phyloP scores from a whole-genome alignment of 306 rosid species.

The Elaeagnus macrophylla region DNA sequence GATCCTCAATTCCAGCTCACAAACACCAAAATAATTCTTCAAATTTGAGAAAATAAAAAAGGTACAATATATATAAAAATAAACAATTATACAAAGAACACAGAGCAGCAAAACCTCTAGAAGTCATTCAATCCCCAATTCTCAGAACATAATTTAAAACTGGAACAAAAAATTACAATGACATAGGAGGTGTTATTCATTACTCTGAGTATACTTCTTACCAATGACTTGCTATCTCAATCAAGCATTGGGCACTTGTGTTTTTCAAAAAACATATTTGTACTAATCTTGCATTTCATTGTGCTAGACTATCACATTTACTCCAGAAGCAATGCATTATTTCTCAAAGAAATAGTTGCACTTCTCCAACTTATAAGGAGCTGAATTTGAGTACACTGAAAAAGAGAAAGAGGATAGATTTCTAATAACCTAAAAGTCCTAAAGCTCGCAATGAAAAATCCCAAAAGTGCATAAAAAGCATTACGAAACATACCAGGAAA shows the following conservation, averaged over 20 bases:
- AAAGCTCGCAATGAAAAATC: not conserved
- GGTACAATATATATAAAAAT: not conserved
- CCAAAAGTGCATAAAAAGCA: not conserved
- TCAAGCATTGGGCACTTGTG: too few species aligned
- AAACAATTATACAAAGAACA: not conserved
- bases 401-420: not conserved
- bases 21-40: not conserved
- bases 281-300: too few species aligned
- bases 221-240: too few species aligned
- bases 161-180: not conserved
- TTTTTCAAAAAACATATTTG: too few species aligned
- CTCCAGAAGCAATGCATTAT: too few species aligned
- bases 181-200: too few species aligned
- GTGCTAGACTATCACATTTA: too few species aligned
- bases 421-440: not conserved
- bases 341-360: not conserved
- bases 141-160: not conserved
- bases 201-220: too few species aligned
- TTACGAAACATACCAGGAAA: slow-evolving; percentile 53
- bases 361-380: not conserved
- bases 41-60: not conserved
- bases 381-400: not conserved
- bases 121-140: slow-evolving; percentile 1
- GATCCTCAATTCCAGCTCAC: not conserved
- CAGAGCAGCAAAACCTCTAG: slow-evolving; percentile 3